phyloP scores from a whole-genome alignment of 164 flowering plant genomes.

The Sedum album region DNA sequence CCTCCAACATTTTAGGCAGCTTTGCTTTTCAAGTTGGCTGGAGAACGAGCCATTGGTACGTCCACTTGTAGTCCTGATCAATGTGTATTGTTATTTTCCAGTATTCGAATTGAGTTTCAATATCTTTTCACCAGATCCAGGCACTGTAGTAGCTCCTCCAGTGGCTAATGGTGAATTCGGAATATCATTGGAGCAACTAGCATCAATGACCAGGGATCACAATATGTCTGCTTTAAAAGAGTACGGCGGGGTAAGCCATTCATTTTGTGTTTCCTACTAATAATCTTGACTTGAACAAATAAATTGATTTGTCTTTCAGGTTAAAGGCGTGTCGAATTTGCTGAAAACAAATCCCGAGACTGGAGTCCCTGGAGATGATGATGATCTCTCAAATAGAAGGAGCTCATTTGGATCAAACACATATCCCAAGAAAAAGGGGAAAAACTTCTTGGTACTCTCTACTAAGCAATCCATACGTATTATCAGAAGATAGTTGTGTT shows the following conservation, averaged over 20 bases:
- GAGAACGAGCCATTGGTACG: constrained; percentile 17
- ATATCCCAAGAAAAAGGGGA: too few relatives aligned
- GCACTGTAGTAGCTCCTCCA: constrained; percentile 18
- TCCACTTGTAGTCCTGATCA: too few relatives aligned
- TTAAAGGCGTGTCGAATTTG: too few relatives aligned
- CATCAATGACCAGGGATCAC: constrained; percentile 58
- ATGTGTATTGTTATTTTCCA: too few relatives aligned
- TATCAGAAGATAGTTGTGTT: not conserved
- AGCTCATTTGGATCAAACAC: constrained; percentile 68
- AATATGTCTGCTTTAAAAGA: constrained; percentile 48
- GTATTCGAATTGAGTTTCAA: too few relatives aligned
- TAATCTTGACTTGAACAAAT: too few relatives aligned
- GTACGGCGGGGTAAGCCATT: constrained; percentile 62
- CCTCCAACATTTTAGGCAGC: too few relatives aligned
- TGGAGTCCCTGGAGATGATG: constrained; percentile 58
- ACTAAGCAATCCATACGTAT: not conserved
- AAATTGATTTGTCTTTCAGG: too few relatives aligned
- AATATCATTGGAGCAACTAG: constrained; percentile 58
- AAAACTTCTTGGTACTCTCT: constrained; percentile 79
- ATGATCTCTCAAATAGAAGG: constrained; percentile 46
- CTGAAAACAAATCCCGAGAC: too few relatives aligned
- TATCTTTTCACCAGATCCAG: constrained; percentile 18
- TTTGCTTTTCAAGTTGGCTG: constrained; percentile 73
- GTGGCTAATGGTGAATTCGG: too few relatives aligned
- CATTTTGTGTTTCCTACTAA: constrained; percentile 2